Base-by-base conservation (phyloP, 768 basidiomycete species). In the Termitomyces sp. region DNA sequence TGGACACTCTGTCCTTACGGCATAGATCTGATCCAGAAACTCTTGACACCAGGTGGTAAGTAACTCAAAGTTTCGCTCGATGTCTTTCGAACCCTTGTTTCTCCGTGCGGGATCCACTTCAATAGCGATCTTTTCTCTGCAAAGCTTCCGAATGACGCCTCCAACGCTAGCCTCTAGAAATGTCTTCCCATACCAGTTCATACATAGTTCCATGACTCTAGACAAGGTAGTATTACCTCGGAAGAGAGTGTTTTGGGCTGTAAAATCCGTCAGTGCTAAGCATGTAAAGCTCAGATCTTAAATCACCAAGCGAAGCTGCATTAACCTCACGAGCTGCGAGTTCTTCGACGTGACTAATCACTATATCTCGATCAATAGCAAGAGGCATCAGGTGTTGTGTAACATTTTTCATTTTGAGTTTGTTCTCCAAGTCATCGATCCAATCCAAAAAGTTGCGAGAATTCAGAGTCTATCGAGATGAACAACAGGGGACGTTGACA, bases 161-260 rank as follows among this genome's bases (percentile, higher is more conserved):
- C 92, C 93, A 44, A 96, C 81, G 66, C 89, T 91, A 13, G 85
- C 83, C 67, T 93, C 91, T 23, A 96, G 79, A 67, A 93, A 94
- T 1, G 77, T 75, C 66, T 78, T 84, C n/a, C 92, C 92, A 66
- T 93, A 89, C 75, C 84, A 85, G n/a, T 78, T 77, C 84, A 95
- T 91, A 65, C 85, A 86, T 5, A 85, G 73, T 66, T 94, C 92
- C 74, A 93, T 83, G 30, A 87, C 84, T 72, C 84, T 92, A 59
- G 86, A 87, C 63, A 87, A 77, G 38, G 76, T 80, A 10, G 85
- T 85, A 64, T 87, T 87, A 40, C 86, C 88, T 55, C 79, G 81
- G 70, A 88, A 91, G 16, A 93, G 74, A 2, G 89, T 92, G 66
- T 84, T 86, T 62, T 88, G 88, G 8, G 90, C 90, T 92, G 64